Conservation (phyloP, 1,284 basidiomycete species). For the Ganoderma multipileum region DNA sequence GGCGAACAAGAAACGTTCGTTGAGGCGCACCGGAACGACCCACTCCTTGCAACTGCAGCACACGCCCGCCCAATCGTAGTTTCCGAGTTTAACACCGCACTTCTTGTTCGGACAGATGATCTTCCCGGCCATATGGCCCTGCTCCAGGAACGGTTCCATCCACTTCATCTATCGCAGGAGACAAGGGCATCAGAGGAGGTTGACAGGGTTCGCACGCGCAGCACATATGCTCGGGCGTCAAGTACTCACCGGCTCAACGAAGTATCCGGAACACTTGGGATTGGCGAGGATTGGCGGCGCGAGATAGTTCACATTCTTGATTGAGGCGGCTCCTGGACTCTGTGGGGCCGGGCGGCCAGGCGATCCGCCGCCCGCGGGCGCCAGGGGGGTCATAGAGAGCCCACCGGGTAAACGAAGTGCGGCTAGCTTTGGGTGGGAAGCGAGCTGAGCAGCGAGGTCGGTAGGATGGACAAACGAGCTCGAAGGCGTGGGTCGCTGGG, state of each 20-base stretch:
- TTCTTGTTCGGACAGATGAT: conserved; percentile 91
- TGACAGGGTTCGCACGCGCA: neutral
- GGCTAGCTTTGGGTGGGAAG: conserved; percentile 60
- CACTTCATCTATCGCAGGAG: conserved; percentile 76
- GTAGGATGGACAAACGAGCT: conserved; percentile 42
- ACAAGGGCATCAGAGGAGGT: neutral
- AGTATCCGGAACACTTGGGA: conserved; percentile 92
- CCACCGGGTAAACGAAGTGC: conserved; percentile 50
- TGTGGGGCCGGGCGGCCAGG: conserved; percentile 26
- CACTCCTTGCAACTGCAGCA: conserved; percentile 91
- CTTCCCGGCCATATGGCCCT: conserved; percentile 85
- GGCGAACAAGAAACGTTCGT: neutral
- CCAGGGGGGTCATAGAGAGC: conserved; percentile 40
- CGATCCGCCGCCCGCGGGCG: conserved; percentile 27
- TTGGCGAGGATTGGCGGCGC: conserved; percentile 73
- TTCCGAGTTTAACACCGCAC: conserved; percentile 91
- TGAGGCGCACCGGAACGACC: conserved; percentile 80
- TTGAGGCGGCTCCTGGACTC: conserved; percentile 17
- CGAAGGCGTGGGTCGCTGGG: conserved; percentile 20
- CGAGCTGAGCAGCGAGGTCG: conserved; percentile 58
- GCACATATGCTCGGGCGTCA: neutral
- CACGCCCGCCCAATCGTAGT: conserved; percentile 96
- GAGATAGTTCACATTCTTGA: conserved; percentile 19
- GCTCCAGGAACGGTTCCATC: conserved; percentile 87
- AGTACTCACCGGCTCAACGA: conserved; percentile 87